Evolutionary conservation across 371 early-diverging fungal species (phyloP).

Genomic region (Apophysomyces variabilis): DNA sequence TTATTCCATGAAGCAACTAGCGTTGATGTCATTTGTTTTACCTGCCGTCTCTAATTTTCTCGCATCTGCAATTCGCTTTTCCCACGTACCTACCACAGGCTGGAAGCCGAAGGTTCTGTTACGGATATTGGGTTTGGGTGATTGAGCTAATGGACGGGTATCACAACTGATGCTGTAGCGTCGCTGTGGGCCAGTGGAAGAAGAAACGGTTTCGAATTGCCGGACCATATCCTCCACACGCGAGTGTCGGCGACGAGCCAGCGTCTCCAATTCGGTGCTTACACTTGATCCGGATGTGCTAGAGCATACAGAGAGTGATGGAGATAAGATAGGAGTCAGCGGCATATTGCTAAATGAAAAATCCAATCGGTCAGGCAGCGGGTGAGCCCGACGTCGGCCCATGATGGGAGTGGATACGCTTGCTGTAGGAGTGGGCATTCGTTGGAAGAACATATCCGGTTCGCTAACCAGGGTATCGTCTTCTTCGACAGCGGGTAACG

Average conservation of each 20-base stretch:
- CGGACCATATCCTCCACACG: slow-evolving; percentile 25
- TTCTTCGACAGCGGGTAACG: background rate
- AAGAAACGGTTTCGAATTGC: slow-evolving; percentile 14
- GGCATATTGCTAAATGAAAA: background rate
- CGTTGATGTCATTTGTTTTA: background rate
- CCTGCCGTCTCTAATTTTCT: background rate
- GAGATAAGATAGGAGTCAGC: slow-evolving; percentile 13
- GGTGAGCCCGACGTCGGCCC: background rate
- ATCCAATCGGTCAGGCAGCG: slow-evolving; percentile 1
- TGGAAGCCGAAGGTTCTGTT: slow-evolving; percentile 25
- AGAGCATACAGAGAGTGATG: slow-evolving; percentile 22
- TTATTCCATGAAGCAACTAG: no score
- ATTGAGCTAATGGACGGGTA: background rate
- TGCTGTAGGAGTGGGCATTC: slow-evolving; percentile 3
- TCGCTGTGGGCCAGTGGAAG: background rate
- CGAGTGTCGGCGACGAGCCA: slow-evolving; percentile 17
- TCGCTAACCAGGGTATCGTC: background rate
- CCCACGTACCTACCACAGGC: slow-evolving; percentile 25
- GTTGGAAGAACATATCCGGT: background rate
- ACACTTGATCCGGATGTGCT: background rate
- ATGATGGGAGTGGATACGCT: background rate
- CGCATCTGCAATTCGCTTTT: slow-evolving; percentile 18
- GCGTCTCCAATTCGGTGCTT: slow-evolving; percentile 14
- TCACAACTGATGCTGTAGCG: slow-evolving; percentile 17
- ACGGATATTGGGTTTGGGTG: slow-evolving; percentile 16